Evolutionary conservation across 345 rosid species (phyloP).

Genomic region (Triadica sebifera): DNA sequence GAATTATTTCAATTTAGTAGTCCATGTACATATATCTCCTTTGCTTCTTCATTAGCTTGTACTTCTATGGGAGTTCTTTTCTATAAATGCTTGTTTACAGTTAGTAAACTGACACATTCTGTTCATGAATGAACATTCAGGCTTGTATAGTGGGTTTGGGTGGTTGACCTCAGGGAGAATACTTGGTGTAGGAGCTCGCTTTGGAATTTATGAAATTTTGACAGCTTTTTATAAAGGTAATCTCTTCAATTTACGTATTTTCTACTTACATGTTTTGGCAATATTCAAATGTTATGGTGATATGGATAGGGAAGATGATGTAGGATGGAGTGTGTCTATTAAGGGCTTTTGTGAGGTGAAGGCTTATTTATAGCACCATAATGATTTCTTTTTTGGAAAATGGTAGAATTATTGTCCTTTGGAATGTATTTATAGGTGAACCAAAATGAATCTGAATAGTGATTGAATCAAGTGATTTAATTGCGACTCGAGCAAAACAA

Average conservation of each 20-base stretch:
- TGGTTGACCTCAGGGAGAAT: slow-evolving; percentile 65
- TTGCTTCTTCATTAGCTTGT: no score
- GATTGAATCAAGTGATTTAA: no score
- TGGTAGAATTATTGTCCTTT: background rate
- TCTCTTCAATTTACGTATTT: background rate
- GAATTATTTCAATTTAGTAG: no score
- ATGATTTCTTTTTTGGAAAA: background rate
- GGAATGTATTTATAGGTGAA: no score
- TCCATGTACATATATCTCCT: no score
- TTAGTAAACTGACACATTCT: background rate
- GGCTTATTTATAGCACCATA: background rate
- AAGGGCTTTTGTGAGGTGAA: background rate
- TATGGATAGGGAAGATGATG: background rate
- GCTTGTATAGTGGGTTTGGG: slow-evolving; percentile 75
- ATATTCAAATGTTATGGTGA: background rate
- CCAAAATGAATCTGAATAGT: no score
- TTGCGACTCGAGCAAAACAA: no score
- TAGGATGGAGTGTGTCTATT: background rate
- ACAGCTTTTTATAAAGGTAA: slow-evolving; percentile 83
- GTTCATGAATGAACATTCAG: slow-evolving; percentile 35
- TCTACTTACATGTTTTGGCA: background rate
- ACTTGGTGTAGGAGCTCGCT: slow-evolving; percentile 69
- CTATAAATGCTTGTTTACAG: no score
- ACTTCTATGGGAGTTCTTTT: no score
- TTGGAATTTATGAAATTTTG: slow-evolving; percentile 76